Conservation (phyloP, 2,329 filamentous ascomycete species). For the Talaromyces sp. region DNA sequence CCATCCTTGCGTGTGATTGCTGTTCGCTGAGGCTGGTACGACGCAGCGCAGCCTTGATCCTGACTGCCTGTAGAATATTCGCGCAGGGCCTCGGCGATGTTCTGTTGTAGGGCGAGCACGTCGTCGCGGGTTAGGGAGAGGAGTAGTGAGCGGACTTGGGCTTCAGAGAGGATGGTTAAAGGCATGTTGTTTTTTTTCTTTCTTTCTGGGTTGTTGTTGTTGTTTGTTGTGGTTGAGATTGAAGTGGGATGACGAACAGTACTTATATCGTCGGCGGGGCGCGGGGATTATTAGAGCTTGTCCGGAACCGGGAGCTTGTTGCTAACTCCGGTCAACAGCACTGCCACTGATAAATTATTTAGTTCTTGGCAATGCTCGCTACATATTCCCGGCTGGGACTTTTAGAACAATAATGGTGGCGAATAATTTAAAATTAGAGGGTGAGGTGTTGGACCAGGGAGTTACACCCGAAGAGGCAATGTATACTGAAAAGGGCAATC, state of each 20-base stretch:
- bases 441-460: background rate
- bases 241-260: background rate
- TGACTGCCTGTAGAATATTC: conserved; percentile 62
- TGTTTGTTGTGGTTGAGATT: background rate
- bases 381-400: background rate
- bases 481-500: background rate
- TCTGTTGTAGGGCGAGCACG: conserved; percentile 53
- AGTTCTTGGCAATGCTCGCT: background rate
- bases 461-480: background rate
- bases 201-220: background rate
- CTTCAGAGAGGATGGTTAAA: conserved; percentile 55
- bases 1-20: conserved; percentile 58
- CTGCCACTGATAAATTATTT: background rate
- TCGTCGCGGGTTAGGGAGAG: conserved; percentile 54
- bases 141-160: conserved; percentile 53
- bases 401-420: too few species aligned
- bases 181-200: conserved; percentile 43
- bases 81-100: conserved; percentile 57
- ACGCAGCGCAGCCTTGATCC: conserved; percentile 53
- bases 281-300: background rate
- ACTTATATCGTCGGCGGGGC: background rate
- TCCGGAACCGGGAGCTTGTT: background rate
- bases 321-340: background rate
- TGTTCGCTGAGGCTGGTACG: conserved; percentile 60
- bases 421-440: background rate